phyloP scores from a whole-genome alignment of 805 yeast species.

The Candida manassasensis region DNA sequence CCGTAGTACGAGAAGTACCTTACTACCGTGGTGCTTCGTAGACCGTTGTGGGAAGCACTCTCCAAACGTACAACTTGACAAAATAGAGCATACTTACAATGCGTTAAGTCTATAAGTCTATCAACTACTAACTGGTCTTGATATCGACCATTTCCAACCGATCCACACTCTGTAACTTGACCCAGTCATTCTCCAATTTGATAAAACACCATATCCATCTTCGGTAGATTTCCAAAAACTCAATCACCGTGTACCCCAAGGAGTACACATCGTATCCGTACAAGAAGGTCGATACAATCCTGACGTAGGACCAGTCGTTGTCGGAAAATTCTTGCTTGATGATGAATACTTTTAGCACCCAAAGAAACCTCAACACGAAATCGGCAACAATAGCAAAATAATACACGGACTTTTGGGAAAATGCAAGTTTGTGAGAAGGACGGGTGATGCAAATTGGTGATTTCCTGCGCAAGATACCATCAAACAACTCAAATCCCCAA shows the following conservation, averaged over 20 bases:
- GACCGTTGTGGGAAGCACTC: too few relatives aligned
- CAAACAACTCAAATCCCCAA: constrained; percentile 70
- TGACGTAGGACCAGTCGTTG: constrained; percentile 12
- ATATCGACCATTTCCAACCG: constrained; percentile 4
- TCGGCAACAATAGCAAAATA: constrained; percentile 56
- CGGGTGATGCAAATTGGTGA: constrained; percentile 12
- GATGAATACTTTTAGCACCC: constrained; percentile 58
- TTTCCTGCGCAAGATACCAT: constrained; percentile 17
- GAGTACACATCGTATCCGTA: constrained; percentile 39
- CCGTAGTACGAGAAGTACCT: too few relatives aligned
- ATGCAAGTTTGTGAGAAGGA: constrained; percentile 19
- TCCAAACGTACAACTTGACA: too few relatives aligned
- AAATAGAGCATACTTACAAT: too few relatives aligned
- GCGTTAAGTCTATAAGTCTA: too few relatives aligned
- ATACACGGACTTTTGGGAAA: constrained; percentile 38
- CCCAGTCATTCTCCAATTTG: constrained; percentile 75
- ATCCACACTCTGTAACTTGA: constrained; percentile 19
- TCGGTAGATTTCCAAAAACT: constrained; percentile 70
- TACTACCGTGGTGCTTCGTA: too few relatives aligned
- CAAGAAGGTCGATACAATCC: constrained; percentile 23
- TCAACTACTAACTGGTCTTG: constrained; percentile 2
- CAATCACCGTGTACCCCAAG: constrained; percentile 61
- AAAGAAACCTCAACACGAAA: constrained; percentile 64
- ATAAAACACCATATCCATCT: constrained; percentile 88
- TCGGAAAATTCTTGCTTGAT: constrained; percentile 18